These are phyloP conservation scores for Cucurbita pepo DNA, from an alignment of 306 rosid species.

Conservation along the genomic window DNA sequence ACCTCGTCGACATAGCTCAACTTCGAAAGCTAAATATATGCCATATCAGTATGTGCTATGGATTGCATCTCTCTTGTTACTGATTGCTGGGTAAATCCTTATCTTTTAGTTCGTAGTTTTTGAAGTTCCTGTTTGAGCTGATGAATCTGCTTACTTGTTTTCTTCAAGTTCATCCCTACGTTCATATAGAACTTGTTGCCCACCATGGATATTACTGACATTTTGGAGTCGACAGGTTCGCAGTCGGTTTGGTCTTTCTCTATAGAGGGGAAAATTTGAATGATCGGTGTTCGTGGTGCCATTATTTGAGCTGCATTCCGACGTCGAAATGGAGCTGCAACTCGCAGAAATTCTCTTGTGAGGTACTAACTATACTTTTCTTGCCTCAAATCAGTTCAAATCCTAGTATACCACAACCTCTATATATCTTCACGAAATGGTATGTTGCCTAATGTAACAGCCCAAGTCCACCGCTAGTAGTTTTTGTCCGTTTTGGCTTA, in stretches of 20 bases:
- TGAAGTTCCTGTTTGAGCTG: not conserved
- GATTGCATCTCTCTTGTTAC: slow-evolving; percentile 2
- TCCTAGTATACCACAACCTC: not conserved
- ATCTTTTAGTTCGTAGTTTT: not conserved
- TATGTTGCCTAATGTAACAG: not conserved
- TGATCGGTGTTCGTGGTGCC: slow-evolving; percentile 10
- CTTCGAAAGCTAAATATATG: slow-evolving; percentile 6
- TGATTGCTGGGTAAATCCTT: slow-evolving; percentile 8
- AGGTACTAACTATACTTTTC: not conserved
- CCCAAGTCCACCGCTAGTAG: too few relatives aligned
- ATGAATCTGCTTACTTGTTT: not conserved
- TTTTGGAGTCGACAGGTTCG: not conserved
- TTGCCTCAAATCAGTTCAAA: not conserved
- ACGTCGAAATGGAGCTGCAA: slow-evolving; percentile 12
- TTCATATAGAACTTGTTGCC: not conserved
- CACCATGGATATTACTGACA: not conserved
- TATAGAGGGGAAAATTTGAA: slow-evolving; percentile 8
- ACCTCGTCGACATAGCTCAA: not conserved
- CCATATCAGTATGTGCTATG: slow-evolving; percentile 10
- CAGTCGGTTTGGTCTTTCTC: slow-evolving; percentile 2
- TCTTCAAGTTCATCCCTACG: not conserved
- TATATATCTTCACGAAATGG: not conserved
- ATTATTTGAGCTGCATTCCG: slow-evolving; percentile 11
- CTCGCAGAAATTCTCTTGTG: not conserved
- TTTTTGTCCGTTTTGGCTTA: too few relatives aligned